Evolutionary conservation across 2,329 filamentous ascomycete species (phyloP), one percentile per base, ranked within the genome.

Genomic region (Apiospora kogelbergensis): DNA sequence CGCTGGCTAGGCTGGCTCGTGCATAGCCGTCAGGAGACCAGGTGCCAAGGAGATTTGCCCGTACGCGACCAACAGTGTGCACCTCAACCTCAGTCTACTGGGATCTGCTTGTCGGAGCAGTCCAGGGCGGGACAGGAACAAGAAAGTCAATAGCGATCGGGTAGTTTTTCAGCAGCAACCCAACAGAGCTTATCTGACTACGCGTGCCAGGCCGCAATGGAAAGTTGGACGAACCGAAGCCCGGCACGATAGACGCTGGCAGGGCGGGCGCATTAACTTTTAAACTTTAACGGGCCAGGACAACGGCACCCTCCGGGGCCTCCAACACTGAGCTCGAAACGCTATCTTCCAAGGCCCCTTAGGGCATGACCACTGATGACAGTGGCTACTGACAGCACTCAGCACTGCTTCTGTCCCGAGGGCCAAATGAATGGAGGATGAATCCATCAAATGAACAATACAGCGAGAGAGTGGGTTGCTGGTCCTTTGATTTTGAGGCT

Each of bases 331-430:
- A 30, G 30, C 30, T 17, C 37, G 17, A 37, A 60, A 60, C 53
- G 53, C 53, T 60, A 37, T 60, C 13, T 60, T n/a, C 53, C 53
- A 60, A 60, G 53, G 53, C 53, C 53, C 53, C 53, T 60, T 33
- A 22, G 53, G 53, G 53, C 53, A 37, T 37, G 9, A 22, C 1
- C 6, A 10, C 48, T 37, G 53, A 60, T 60, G 30, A 33, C 53
- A 60, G 30, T 60, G 53, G 30, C 26, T 10, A 53, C 48, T 33
- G 26, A 57, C 48, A 57, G 26, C 48, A 26, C 48, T 57, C 48
- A 11, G 42, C n/a, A 11, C 10, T 53, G 46, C 53, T 60, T 37
- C 30, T 60, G n/a, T 60, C 17, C 20, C 20, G 53, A 60, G 53
- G 26, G 30, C n/a, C 37, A 20, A 44, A 44, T 44, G 17, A n/a